Percentiles rank a stretch among this genome's conserved stretches.
These are phyloP conservation scores for Aspergillus terreus DNA, from an alignment of 2,329 filamentous ascomycete species.

Conservation along the genomic window DNA sequence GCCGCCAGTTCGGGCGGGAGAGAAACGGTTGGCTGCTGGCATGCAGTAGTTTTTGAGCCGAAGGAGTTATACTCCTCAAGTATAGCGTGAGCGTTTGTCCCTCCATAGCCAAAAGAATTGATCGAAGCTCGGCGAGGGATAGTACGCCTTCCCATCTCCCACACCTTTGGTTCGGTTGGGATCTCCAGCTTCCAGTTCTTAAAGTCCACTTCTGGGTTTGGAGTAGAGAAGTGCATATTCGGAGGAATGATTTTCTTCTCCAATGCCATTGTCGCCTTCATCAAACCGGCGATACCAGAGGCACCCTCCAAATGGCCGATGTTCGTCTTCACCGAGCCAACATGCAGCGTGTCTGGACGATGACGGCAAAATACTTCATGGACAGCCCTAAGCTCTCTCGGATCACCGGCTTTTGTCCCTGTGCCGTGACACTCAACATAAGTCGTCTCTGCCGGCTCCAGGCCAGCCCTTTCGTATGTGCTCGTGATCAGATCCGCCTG, in stretches of 20 bases:
- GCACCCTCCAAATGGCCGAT: conserved; percentile 26
- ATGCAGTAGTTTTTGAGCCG: too few relatives aligned
- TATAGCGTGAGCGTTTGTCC: conserved; percentile 18
- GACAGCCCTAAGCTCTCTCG: not conserved
- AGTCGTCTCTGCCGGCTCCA: conserved; percentile 25
- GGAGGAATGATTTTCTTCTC: conserved; percentile 25
- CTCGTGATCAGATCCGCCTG: conserved; percentile 5
- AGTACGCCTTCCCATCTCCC: conserved; percentile 11
- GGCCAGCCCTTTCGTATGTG: conserved; percentile 18
- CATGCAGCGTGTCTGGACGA: conserved; percentile 5
- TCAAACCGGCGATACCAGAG: conserved; percentile 24
- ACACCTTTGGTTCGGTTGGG: conserved; percentile 8
- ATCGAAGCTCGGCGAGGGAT: conserved; percentile 15
- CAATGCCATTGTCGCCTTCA: conserved; percentile 24
- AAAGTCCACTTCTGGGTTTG: conserved; percentile 20
- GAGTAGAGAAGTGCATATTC: conserved; percentile 19
- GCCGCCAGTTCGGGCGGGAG: too few relatives aligned
- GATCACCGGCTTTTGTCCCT: not conserved
- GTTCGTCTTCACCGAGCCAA: conserved; percentile 27
- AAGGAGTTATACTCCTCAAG: conserved; percentile 9
- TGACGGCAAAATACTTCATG: too few relatives aligned
- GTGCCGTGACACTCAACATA: conserved; percentile 36
- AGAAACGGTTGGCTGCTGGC: too few relatives aligned
- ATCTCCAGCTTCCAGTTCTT: conserved; percentile 15
- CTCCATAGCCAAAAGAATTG: conserved; percentile 22